A percentile compares a stretch with the other conserved stretches of the same genome.
These are phyloP conservation scores for Eucommia ulmoides DNA, from an alignment of 257 asterid species.

Conservation along the genomic window DNA sequence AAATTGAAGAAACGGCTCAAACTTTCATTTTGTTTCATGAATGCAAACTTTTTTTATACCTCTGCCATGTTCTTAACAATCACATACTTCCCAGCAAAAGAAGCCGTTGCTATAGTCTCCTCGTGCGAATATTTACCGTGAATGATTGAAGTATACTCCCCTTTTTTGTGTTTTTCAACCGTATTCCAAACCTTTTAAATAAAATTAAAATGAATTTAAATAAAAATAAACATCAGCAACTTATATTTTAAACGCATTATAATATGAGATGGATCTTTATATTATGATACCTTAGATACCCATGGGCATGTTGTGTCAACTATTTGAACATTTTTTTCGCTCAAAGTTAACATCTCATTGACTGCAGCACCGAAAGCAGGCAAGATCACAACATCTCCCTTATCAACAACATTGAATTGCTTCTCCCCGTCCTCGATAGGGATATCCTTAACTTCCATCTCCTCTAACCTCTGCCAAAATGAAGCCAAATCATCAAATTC, in stretches of 20 bases:
- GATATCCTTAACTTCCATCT: constrained; percentile 54
- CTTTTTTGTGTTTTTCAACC: constrained; percentile 97
- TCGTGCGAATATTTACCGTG: constrained; percentile 92
- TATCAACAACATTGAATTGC: constrained; percentile 54
- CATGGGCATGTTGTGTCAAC: constrained; percentile 99
- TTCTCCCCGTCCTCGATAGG: constrained; percentile 59
- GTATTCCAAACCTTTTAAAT: constrained; percentile 71
- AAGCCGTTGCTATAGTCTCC: constrained; percentile 97
- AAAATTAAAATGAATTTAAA: constrained; percentile 6
- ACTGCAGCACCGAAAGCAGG: constrained; percentile 98
- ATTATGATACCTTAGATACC: constrained; percentile 72
- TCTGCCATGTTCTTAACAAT: constrained; percentile 87
- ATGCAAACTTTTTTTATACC: too few species aligned
- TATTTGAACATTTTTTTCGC: constrained; percentile 80
- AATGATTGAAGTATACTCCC: constrained; percentile 84
- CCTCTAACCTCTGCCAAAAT: constrained; percentile 53
- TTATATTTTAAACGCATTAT: too few species aligned
- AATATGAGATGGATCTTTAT: not conserved
- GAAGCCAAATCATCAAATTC: not conserved
- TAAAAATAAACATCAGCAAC: too few species aligned
- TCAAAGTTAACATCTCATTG: constrained; percentile 77
- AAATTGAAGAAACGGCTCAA: too few species aligned
- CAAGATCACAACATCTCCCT: constrained; percentile 81
- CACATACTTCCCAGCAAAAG: constrained; percentile 86
- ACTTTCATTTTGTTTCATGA: too few species aligned